Evolutionary conservation across 2,329 filamentous ascomycete species (phyloP).

Genomic region (Ceratocystis variospora): DNA sequence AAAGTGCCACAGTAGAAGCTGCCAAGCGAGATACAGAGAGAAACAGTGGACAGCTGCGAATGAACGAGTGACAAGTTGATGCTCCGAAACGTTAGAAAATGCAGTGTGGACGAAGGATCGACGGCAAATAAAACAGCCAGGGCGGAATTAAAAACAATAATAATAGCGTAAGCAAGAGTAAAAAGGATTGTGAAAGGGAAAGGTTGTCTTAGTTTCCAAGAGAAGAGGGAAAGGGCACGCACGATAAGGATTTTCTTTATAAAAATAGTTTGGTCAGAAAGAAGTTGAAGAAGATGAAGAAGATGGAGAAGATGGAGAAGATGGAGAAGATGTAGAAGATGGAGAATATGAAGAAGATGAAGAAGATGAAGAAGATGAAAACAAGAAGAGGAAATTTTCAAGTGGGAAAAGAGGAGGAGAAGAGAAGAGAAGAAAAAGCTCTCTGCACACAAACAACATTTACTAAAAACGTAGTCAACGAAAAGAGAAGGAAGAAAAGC

Average conservation of each 20-base stretch:
- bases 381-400: not conserved
- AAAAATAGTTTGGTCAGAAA: not conserved
- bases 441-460: not conserved
- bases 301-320: not conserved
- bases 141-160: not conserved
- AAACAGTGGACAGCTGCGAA: not conserved
- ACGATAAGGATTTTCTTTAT: not conserved
- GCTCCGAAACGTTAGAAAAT: conserved; percentile 2
- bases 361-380: not conserved
- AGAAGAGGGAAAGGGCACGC: not conserved
- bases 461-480: not conserved
- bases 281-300: not conserved
- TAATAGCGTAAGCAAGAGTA: not conserved
- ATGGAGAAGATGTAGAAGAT: not conserved
- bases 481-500: conserved; percentile 1
- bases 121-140: conserved; percentile 1
- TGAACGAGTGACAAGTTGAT: not conserved
- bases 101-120: conserved; percentile 4
- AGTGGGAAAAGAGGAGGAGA: not conserved
- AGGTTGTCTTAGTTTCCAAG: not conserved
- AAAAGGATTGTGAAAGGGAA: not conserved
- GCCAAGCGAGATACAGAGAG: not conserved
- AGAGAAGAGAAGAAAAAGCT: not conserved
- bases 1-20: not conserved
- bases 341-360: not conserved